A percentile compares a stretch with the other conserved stretches of the same genome.
Evolutionary conservation across 495 filamentous ascomycete genomes (phyloP).

Genomic region (Pseudomonodictys pantanalensis): DNA sequence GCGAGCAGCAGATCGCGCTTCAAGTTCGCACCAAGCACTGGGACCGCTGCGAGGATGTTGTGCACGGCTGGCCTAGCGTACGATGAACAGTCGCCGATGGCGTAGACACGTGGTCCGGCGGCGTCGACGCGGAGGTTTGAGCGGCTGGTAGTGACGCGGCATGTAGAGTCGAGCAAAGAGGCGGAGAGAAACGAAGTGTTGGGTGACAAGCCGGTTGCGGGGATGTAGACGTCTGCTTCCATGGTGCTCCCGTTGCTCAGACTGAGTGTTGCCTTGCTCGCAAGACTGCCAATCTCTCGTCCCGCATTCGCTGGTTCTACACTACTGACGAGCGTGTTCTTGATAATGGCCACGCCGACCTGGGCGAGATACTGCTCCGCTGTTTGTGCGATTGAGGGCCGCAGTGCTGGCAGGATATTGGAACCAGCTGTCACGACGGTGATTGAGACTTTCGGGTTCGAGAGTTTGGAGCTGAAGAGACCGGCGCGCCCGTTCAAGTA

Average conservation of each 20-base stretch:
- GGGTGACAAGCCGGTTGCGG: conserved; percentile 46
- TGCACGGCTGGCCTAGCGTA: conserved; percentile 39
- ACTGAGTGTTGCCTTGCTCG: conserved; percentile 32
- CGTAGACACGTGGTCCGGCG: too few species aligned
- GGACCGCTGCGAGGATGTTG: conserved; percentile 43
- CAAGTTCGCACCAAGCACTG: conserved; percentile 47
- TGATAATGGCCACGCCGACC: conserved; percentile 48
- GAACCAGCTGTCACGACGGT: conserved; percentile 43
- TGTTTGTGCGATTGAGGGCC: conserved; percentile 38
- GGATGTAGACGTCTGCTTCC: conserved; percentile 50
- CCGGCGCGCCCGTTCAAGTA: conserved; percentile 31
- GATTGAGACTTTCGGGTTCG: conserved; percentile 41
- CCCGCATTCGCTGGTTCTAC: conserved; percentile 29
- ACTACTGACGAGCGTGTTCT: conserved; percentile 35
- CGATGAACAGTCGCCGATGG: too few species aligned
- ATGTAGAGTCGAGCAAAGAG: conserved; percentile 38
- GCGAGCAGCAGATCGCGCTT: conserved; percentile 41
- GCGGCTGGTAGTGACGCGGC: conserved; percentile 45
- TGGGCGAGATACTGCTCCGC: conserved; percentile 45
- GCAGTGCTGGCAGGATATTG: conserved; percentile 48
- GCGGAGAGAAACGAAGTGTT: conserved; percentile 47
- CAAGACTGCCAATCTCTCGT: background rate
- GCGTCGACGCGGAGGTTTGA: conserved; percentile 48
- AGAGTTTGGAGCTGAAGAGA: conserved; percentile 16
- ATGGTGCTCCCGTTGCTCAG: conserved; percentile 42